These are phyloP conservation scores for Fusarium sp. DNA, from an alignment of 2,329 filamentous ascomycete species.

Conservation along the genomic window DNA sequence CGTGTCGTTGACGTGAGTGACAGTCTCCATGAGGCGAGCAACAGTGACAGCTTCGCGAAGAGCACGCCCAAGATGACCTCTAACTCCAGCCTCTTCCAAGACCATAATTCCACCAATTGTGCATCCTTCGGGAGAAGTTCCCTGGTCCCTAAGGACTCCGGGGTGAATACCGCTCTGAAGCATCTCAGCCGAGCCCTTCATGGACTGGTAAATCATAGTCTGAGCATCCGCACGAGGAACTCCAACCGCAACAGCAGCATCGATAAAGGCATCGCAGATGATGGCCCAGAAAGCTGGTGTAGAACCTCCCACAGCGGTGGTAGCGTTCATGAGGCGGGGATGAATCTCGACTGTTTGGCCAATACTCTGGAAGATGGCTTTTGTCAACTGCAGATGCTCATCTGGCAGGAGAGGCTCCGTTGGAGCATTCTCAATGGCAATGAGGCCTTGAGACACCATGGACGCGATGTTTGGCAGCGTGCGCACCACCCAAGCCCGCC, in stretches of 20 bases:
- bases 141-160: slow-evolving; percentile 67
- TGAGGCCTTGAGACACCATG: slow-evolving; percentile 47
- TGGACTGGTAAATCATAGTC: slow-evolving; percentile 69
- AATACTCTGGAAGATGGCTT: slow-evolving; percentile 66
- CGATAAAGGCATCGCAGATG: slow-evolving; percentile 68
- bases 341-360: slow-evolving; percentile 64
- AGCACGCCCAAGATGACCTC: slow-evolving; percentile 55
- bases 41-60: slow-evolving; percentile 61
- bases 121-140: slow-evolving; percentile 69
- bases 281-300: slow-evolving; percentile 71
- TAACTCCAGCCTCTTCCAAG: slow-evolving; percentile 68
- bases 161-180: slow-evolving; percentile 66
- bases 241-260: slow-evolving; percentile 70
- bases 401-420: slow-evolving; percentile 31
- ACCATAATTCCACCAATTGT: slow-evolving; percentile 70
- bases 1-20: slow-evolving; percentile 55
- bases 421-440: slow-evolving; percentile 46
- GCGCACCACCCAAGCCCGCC: slow-evolving; percentile 44
- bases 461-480: slow-evolving; percentile 52
- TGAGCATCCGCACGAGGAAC: slow-evolving; percentile 66
- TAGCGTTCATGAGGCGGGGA: slow-evolving; percentile 64
- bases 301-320: slow-evolving; percentile 70
- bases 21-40: slow-evolving; percentile 55
- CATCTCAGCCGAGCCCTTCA: slow-evolving; percentile 67
- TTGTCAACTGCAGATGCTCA: slow-evolving; percentile 39